Base-by-base conservation (phyloP, 1,284 basidiomycete species). In the Abortiporus biennis region DNA sequence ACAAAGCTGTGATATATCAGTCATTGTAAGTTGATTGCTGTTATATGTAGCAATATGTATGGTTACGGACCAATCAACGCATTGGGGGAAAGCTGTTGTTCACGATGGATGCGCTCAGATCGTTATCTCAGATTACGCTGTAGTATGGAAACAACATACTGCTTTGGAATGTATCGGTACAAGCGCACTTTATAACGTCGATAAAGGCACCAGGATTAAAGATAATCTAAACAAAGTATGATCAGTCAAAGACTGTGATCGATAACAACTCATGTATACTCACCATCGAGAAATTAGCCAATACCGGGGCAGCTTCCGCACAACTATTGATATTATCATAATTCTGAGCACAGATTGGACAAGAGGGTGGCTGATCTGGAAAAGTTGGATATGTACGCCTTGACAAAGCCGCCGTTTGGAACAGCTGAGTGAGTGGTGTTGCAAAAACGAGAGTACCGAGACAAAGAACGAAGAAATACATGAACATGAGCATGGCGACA, bases 151-250 rank as follows among this genome's bases (percentile, higher is more conserved):
- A n/a, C n/a, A n/a, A 46, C 53, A 44, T 19, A 56, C 54, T 71
- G 31, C 76, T 65, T 54, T 77, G 72, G 62, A 84, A 82, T 0
- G 78, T 81, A 48, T 82, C 78, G 5, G 72, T 69, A 54, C 83
- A 86, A 2, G 80, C 71, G 57, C 82, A 85, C 56, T 77, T 70
- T 56, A 85, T 81, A 25, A 80, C 68, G 50, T 72, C 68, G 45
- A 80, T 66, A 58, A 82, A 81, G 1, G 71, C 71, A 17, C 72
- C 71, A 0, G 80, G 80, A 50, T 80, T 80, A 52, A 76, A 75
- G 33, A 82, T 69, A 52, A 82, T 66, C 79, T 81, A 24, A 24
- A 40, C 21, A 24, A 9, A 22, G 9, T 5, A 37, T n/a, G n/a
- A n/a, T n/a, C n/a, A n/a, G n/a, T 11, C 15, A 1, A 40, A 5